Conservation (phyloP, 2,329 filamentous ascomycete genomes). For the Colletotrichum echinochloae region DNA sequence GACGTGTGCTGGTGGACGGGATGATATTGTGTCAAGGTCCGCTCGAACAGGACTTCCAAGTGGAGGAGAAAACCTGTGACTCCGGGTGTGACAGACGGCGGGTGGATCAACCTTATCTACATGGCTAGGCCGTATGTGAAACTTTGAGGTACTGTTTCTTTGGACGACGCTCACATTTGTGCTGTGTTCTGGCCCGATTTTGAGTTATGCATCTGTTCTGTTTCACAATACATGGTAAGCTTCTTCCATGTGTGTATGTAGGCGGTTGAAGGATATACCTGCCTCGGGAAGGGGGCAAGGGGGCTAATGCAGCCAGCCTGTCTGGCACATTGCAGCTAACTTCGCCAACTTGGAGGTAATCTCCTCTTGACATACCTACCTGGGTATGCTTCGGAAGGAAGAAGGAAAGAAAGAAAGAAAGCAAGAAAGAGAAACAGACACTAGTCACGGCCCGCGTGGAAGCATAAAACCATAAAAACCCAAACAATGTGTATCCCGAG, state of each 20-base stretch:
- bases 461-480: slow-evolving; percentile 3
- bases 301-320: neutral
- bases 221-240: neutral
- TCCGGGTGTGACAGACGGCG: slow-evolving; percentile 33
- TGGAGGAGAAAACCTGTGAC: slow-evolving; percentile 27
- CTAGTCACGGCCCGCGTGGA: slow-evolving; percentile 4
- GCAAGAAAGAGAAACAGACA: neutral
- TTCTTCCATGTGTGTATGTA: neutral
- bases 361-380: neutral
- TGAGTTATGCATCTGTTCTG: slow-evolving; percentile 2
- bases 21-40: slow-evolving; percentile 4
- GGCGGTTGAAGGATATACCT: neutral
- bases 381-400: neutral
- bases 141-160: slow-evolving; percentile 28
- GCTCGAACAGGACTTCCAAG: slow-evolving; percentile 2
- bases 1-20: neutral
- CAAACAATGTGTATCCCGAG: neutral
- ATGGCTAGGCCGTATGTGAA: slow-evolving; percentile 22
- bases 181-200: neutral
- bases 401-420: too few relatives aligned
- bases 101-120: slow-evolving; percentile 31
- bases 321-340: slow-evolving; percentile 25
- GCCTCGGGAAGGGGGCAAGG: neutral
- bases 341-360: slow-evolving; percentile 32
- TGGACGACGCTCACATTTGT: slow-evolving; percentile 13